These are phyloP conservation scores for Penicillium vulpinum DNA, from an alignment of 2,329 filamentous ascomycete genomes.

Conservation along the genomic window DNA sequence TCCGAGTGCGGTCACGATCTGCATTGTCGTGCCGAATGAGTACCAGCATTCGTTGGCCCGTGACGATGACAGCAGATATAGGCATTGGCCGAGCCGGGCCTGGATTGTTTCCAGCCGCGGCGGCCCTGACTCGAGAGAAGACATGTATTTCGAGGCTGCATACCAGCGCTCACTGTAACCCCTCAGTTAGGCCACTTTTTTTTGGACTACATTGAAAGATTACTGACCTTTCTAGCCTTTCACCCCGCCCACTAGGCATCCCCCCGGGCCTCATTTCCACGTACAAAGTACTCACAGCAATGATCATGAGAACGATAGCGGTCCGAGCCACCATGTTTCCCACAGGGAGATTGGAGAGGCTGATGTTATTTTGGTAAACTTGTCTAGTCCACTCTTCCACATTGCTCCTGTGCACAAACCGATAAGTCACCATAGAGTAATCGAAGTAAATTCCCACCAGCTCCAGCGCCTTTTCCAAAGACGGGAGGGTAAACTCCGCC, in stretches of 20 bases:
- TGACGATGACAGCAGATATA: slow-evolving; percentile 60
- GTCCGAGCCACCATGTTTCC: slow-evolving; percentile 48
- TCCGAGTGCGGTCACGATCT: slow-evolving; percentile 52
- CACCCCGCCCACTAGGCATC: slow-evolving; percentile 23
- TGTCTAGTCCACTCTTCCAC: slow-evolving; percentile 51
- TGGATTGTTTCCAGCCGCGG: slow-evolving; percentile 59
- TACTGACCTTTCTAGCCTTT: slow-evolving; percentile 27
- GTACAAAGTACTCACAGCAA: slow-evolving; percentile 51
- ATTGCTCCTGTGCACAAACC: slow-evolving; percentile 57
- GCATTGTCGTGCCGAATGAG: slow-evolving; percentile 58
- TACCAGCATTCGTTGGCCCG: slow-evolving; percentile 64
- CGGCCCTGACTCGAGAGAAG: slow-evolving; percentile 52
- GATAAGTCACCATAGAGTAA: slow-evolving; percentile 61
- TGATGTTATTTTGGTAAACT: slow-evolving; percentile 42
- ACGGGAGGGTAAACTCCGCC: slow-evolving; percentile 40
- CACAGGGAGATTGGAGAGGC: slow-evolving; percentile 39
- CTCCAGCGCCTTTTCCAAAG: slow-evolving; percentile 42
- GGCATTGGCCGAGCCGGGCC: slow-evolving; percentile 57
- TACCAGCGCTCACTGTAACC: slow-evolving; percentile 39
- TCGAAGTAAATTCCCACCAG: slow-evolving; percentile 60
- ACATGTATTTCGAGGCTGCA: slow-evolving; percentile 39
- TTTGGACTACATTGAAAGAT: neutral
- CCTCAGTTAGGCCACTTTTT: neutral
- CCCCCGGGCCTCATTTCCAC: slow-evolving; percentile 43
- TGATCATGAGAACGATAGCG: slow-evolving; percentile 51